A percentile compares a stretch with the other conserved stretches of the same genome.
phyloP scores from a whole-genome alignment of 345 rosid species.

The Eucalyptus marginata region DNA sequence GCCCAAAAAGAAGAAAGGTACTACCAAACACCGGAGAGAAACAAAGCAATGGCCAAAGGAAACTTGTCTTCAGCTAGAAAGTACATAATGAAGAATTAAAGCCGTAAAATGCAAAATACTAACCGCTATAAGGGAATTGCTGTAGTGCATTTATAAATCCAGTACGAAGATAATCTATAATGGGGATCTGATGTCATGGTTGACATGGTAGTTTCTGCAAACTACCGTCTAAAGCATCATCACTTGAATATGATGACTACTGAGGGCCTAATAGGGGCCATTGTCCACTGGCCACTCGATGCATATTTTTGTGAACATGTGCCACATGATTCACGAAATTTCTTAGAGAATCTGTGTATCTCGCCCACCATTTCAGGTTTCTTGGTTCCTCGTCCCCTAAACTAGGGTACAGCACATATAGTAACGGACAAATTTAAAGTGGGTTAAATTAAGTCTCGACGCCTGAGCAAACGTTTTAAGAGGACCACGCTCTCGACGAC shows the following conservation, averaged over 20 bases:
- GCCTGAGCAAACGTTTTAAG: neutral
- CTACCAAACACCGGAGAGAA: neutral
- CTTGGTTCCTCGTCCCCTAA: neutral
- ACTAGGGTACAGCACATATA: neutral
- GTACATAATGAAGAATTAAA: neutral
- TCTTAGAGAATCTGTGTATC: neutral
- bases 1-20: neutral
- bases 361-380: neutral
- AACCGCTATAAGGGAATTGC: neutral
- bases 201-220: neutral
- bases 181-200: neutral
- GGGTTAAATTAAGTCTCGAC: neutral
- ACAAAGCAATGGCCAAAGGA: neutral
- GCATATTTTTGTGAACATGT: neutral
- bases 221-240: neutral
- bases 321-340: neutral
- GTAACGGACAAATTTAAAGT: neutral
- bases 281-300: neutral
- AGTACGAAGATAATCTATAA: neutral
- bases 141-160: neutral
- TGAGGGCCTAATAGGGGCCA: neutral
- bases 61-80: neutral
- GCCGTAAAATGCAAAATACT: neutral
- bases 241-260: neutral
- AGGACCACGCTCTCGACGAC: neutral